Evolutionary conservation across 225 moss, liverwort and hornwort genomes (phyloP).

Genomic region (Bryoerythrophyllum caledonicum): DNA sequence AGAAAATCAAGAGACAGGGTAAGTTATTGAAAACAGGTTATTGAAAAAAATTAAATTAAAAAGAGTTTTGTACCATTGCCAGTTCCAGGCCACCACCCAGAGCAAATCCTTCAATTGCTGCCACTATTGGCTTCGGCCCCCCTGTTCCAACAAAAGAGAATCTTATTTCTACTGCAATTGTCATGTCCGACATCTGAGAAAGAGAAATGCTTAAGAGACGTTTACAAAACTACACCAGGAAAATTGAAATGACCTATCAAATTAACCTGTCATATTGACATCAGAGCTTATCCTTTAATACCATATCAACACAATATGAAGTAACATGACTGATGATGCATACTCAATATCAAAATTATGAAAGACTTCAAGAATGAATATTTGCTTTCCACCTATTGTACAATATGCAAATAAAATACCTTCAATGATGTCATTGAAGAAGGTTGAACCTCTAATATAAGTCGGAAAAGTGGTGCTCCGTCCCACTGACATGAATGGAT

Average conservation of each 20-base stretch:
- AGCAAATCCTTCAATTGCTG: conserved; percentile 88
- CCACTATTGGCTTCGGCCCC: conserved; percentile 83
- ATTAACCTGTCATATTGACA: no score
- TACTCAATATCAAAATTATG: no score
- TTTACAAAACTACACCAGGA: neutral
- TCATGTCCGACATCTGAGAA: neutral
- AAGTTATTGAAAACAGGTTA: neutral
- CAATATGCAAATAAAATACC: conserved; percentile 37
- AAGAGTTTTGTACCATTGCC: conserved; percentile 66
- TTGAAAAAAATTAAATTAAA: neutral
- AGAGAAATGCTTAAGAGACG: neutral
- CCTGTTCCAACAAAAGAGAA: conserved; percentile 53
- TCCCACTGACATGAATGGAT: conserved; percentile 33
- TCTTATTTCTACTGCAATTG: neutral
- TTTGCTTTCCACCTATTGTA: neutral
- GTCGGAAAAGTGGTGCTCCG: conserved; percentile 30
- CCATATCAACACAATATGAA: no score
- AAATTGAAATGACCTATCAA: no score
- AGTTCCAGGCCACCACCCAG: conserved; percentile 93
- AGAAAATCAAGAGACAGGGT: neutral
- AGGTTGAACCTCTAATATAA: conserved; percentile 37
- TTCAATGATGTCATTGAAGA: conserved; percentile 76
- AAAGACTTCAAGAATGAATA: no score
- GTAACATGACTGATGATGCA: no score
- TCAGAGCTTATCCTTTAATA: no score